Conservation (phyloP, 2,329 filamentous ascomycete species). For the Magnaporthiopsis poae region DNA sequence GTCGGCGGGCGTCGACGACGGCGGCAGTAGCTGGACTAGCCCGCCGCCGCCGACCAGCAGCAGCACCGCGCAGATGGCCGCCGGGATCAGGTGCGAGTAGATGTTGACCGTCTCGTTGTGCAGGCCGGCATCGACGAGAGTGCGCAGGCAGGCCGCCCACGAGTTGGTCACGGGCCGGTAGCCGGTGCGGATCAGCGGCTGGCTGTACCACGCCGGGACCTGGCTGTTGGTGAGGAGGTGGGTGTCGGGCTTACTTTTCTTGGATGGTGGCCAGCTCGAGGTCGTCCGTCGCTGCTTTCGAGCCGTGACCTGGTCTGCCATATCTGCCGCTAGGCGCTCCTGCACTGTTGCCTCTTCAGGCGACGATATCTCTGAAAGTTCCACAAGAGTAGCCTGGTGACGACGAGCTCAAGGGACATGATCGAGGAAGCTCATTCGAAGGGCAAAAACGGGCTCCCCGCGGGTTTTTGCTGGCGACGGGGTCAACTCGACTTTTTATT, state of each 20-base stretch:
- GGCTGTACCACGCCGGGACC: slow-evolving; percentile 33
- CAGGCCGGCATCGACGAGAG: slow-evolving; percentile 12
- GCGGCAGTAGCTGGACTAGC: slow-evolving; percentile 19
- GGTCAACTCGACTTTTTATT: not conserved
- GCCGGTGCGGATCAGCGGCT: slow-evolving; percentile 29
- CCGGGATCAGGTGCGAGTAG: slow-evolving; percentile 31
- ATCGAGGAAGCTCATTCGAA: not conserved
- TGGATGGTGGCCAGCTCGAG: no score
- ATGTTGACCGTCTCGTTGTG: slow-evolving; percentile 27
- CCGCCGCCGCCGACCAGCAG: not conserved
- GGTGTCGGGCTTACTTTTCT: no score
- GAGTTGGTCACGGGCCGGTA: slow-evolving; percentile 34
- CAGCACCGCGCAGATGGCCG: slow-evolving; percentile 17
- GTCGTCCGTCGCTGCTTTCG: no score
- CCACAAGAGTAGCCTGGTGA: not conserved
- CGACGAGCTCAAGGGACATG: not conserved
- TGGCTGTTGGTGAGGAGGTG: slow-evolving; percentile 19
- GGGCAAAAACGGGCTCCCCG: not conserved
- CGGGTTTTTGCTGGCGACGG: not conserved
- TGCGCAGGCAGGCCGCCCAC: slow-evolving; percentile 25
- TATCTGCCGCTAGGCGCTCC: not conserved
- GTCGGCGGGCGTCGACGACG: slow-evolving; percentile 24
- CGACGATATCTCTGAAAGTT: not conserved
- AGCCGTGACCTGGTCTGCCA: not conserved
- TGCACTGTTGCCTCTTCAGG: not conserved